phyloP scores from a whole-genome alignment of 495 filamentous ascomycete species.

The Penicillium cataractarum region DNA sequence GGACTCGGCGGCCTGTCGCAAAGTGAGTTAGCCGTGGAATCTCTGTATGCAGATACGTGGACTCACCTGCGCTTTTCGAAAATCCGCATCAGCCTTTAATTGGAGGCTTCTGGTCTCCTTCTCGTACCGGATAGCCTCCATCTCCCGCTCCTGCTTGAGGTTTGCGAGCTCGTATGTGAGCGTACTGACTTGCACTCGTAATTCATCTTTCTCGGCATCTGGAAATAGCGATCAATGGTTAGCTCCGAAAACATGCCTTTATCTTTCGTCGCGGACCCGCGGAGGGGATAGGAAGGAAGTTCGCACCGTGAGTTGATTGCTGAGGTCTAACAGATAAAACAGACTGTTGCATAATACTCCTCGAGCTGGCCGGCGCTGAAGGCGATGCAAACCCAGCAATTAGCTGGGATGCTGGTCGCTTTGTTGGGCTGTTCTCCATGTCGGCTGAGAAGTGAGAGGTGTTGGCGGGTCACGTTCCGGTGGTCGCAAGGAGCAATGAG shows the following conservation, averaged over 20 bases:
- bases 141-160: conserved; percentile 83
- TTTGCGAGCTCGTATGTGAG: conserved; percentile 72
- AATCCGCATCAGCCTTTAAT: conserved; percentile 78
- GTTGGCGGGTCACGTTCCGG: not conserved
- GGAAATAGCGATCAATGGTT: conserved; percentile 5
- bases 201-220: conserved; percentile 64
- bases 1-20: conserved; percentile 60
- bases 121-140: conserved; percentile 73
- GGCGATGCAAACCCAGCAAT: conserved; percentile 38
- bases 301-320: conserved; percentile 27
- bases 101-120: conserved; percentile 79
- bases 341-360: conserved; percentile 34
- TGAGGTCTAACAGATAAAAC: conserved; percentile 29
- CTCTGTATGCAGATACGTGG: too few species aligned
- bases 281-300: not conserved
- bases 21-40: conserved; percentile 16
- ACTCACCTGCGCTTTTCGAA: conserved; percentile 74
- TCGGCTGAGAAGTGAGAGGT: not conserved
- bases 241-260: conserved; percentile 7
- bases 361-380: conserved; percentile 33
- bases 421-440: conserved; percentile 40
- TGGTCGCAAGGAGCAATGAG: not conserved
- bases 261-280: too few species aligned
- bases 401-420: conserved; percentile 37
- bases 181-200: conserved; percentile 69